Conservation (phyloP, 257 asterid species). For the Pogostemon cablin region DNA sequence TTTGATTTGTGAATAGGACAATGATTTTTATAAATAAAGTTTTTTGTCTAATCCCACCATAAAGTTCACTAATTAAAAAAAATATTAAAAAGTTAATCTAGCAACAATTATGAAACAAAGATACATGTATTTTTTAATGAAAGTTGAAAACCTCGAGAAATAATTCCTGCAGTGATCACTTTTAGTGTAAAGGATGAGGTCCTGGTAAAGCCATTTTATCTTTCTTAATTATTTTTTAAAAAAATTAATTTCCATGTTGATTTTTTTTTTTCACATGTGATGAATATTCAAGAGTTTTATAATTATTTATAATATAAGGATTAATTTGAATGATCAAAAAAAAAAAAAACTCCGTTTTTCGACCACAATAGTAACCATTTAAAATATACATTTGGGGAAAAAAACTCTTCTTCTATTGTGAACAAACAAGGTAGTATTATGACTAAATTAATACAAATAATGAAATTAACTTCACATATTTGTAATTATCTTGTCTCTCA, state of each 20-base stretch:
- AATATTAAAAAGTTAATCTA: conserved; percentile 20
- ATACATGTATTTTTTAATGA: conserved; percentile 23
- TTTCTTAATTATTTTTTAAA: not conserved
- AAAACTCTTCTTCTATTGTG: too few species aligned
- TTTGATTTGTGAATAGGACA: conserved; percentile 19
- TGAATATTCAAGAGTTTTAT: too few species aligned
- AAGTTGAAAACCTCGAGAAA: conserved; percentile 40
- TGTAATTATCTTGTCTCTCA: too few species aligned
- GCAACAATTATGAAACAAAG: conserved; percentile 30
- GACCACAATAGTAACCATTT: too few species aligned
- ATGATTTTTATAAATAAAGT: conserved; percentile 27
- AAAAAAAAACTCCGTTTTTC: too few species aligned
- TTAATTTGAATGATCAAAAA: too few species aligned
- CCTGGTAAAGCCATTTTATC: conserved; percentile 19
- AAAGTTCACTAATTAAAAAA: conserved; percentile 28
- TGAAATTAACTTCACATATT: too few species aligned
- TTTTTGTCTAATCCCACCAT: conserved; percentile 31
- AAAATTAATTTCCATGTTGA: not conserved
- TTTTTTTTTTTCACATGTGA: not conserved
- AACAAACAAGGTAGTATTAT: too few species aligned
- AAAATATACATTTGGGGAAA: too few species aligned
- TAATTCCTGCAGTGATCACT: conserved; percentile 27
- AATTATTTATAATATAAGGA: too few species aligned
- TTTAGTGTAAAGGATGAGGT: conserved; percentile 25
- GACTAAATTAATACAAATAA: too few species aligned